Conservation (phyloP, 2,329 filamentous ascomycete species). For the Alternaria tenuissima region DNA sequence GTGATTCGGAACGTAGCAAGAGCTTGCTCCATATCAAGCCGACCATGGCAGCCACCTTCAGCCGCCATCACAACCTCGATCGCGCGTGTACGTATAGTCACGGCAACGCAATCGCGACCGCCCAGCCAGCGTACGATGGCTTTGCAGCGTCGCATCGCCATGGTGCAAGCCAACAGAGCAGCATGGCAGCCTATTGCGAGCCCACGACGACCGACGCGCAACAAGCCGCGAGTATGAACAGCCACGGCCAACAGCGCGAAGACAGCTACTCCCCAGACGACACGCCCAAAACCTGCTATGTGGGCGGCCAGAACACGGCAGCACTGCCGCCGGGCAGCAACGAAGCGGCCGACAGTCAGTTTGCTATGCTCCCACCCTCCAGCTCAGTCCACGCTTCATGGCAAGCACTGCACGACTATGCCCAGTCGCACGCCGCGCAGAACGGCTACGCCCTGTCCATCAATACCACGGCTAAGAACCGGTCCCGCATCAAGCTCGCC, state of each 20-base stretch:
- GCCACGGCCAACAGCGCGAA: slow-evolving; percentile 14
- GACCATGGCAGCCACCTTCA: slow-evolving; percentile 17
- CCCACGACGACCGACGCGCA: slow-evolving; percentile 11
- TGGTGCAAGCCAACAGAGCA: slow-evolving; percentile 22
- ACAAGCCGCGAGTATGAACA: slow-evolving; percentile 17
- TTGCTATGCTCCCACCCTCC: slow-evolving; percentile 44
- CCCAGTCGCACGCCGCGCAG: slow-evolving; percentile 43
- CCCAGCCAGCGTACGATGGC: slow-evolving; percentile 22
- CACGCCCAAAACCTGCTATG: not conserved
- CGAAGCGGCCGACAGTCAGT: slow-evolving; percentile 25
- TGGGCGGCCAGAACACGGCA: slow-evolving; percentile 11
- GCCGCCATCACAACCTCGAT: slow-evolving; percentile 11
- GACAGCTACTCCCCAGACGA: slow-evolving; percentile 12
- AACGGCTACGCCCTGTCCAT: slow-evolving; percentile 48
- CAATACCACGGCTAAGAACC: slow-evolving; percentile 49
- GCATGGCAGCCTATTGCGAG: slow-evolving; percentile 24
- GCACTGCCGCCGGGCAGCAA: slow-evolving; percentile 20
- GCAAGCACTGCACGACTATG: slow-evolving; percentile 43
- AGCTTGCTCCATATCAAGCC: slow-evolving; percentile 5
- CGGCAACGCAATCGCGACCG: slow-evolving; percentile 13
- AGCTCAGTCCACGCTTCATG: slow-evolving; percentile 37
- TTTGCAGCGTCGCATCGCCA: slow-evolving; percentile 31
- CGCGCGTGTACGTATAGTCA: slow-evolving; percentile 11
- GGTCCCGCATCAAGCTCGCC: slow-evolving; percentile 47
- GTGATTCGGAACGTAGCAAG: slow-evolving; percentile 12